A percentile compares a stretch with the other conserved stretches of the same genome.
Evolutionary conservation across 2,329 filamentous ascomycete species (phyloP).

Genomic region (Fusarium scirpi): DNA sequence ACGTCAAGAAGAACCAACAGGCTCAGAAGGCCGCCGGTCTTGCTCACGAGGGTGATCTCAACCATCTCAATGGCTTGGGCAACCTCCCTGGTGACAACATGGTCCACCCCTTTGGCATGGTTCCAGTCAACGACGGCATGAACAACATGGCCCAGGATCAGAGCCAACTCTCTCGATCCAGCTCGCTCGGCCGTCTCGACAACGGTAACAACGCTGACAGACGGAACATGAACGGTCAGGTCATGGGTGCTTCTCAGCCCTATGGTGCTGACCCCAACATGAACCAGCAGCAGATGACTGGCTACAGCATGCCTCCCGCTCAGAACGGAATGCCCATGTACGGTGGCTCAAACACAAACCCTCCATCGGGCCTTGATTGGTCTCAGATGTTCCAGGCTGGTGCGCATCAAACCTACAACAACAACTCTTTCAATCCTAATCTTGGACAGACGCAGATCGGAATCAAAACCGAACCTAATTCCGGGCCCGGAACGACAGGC

Average conservation of each 20-base stretch:
- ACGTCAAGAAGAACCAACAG: conserved; percentile 81
- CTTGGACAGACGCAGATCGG: conserved; percentile 76
- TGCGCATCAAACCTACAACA: conserved; percentile 74
- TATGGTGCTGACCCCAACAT: conserved; percentile 72
- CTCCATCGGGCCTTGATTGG: conserved; percentile 77
- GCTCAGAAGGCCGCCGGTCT: conserved; percentile 68
- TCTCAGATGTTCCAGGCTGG: conserved; percentile 82
- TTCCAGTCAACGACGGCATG: conserved; percentile 68
- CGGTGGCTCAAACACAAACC: conserved; percentile 69
- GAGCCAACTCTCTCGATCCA: conserved; percentile 71
- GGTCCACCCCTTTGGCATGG: conserved; percentile 69
- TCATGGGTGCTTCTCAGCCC: conserved; percentile 64
- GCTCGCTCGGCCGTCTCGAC: conserved; percentile 69
- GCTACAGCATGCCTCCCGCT: conserved; percentile 72
- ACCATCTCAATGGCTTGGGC: conserved; percentile 71
- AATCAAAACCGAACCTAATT: conserved; percentile 75
- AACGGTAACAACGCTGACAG: conserved; percentile 68
- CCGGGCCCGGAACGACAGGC: conserved; percentile 62
- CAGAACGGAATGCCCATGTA: conserved; percentile 75
- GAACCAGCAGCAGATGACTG: conserved; percentile 72
- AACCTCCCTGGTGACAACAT: conserved; percentile 69
- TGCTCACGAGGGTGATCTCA: conserved; percentile 65
- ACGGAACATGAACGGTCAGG: conserved; percentile 65
- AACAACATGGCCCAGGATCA: conserved; percentile 71
- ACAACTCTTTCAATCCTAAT: conserved; percentile 72